phyloP scores from a whole-genome alignment of 1,284 basidiomycete genomes.

The Heimioporus retisporus region DNA sequence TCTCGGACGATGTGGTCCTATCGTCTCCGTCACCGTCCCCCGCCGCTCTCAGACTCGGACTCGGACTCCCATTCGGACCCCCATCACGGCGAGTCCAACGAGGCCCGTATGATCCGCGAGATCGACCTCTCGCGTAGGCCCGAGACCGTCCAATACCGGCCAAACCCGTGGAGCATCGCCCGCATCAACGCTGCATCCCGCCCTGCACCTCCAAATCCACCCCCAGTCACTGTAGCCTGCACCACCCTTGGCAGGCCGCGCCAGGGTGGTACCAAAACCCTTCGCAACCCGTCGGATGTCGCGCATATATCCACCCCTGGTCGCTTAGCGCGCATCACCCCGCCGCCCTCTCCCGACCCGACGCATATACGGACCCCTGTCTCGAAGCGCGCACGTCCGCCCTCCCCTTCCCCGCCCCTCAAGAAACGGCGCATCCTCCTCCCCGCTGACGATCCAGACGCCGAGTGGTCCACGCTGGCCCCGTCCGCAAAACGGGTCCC shows the following conservation, averaged over 20 bases:
- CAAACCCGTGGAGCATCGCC: constrained; percentile 82
- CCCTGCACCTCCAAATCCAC: no score
- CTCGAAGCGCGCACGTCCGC: constrained; percentile 9
- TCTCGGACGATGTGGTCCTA: not conserved
- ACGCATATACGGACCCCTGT: constrained; percentile 19
- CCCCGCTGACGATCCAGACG: constrained; percentile 53
- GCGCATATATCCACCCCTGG: not conserved
- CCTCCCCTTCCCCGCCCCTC: constrained; percentile 9
- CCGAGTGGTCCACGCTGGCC: constrained; percentile 59
- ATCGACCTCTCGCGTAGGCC: constrained; percentile 68
- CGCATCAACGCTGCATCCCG: constrained; percentile 76
- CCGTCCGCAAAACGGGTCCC: constrained; percentile 30
- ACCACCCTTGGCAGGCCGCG: no score
- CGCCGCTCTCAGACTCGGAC: no score
- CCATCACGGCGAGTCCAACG: no score
- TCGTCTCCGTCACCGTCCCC: not conserved
- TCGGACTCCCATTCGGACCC: no score
- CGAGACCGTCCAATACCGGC: constrained; percentile 69
- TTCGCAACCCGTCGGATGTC: no score
- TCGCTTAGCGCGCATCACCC: not conserved
- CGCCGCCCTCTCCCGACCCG: not conserved
- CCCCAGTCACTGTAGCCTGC: no score
- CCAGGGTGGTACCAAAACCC: no score
- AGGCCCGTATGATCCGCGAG: constrained; percentile 42
- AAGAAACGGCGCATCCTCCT: constrained; percentile 10